Conservation (phyloP, 768 basidiomycete genomes). For the Stropharia rugosoannulata region DNA sequence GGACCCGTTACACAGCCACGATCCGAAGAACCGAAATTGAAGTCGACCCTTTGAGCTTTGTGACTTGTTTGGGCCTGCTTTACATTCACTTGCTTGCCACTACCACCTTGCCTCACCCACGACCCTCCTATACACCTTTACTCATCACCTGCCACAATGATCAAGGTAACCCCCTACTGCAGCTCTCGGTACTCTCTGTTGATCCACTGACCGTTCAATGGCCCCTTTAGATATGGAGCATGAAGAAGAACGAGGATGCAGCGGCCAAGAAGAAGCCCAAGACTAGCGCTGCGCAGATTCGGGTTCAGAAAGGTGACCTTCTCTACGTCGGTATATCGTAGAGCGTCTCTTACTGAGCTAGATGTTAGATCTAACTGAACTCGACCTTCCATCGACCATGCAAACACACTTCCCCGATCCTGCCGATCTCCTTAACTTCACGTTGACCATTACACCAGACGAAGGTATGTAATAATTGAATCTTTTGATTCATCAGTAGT, state of each 20-base stretch:
- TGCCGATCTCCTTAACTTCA: constrained; percentile 93
- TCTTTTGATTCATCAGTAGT: neutral
- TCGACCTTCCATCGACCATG: constrained; percentile 96
- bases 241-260: constrained; percentile 99
- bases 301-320: constrained; percentile 93
- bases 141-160: constrained; percentile 36
- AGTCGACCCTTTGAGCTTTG: constrained; percentile 8
- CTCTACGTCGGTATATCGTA: neutral
- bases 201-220: constrained; percentile 1
- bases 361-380: constrained; percentile 84
- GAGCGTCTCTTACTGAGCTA: neutral
- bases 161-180: constrained; percentile 35
- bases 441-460: constrained; percentile 92
- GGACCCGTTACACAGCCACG: constrained; percentile 23
- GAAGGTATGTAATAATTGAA: constrained; percentile 63
- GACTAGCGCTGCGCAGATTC: constrained; percentile 96
- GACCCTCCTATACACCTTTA: constrained; percentile 21
- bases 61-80: constrained; percentile 25
- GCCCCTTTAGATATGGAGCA: constrained; percentile 84
- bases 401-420: constrained; percentile 93
- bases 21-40: constrained; percentile 15
- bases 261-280: constrained; percentile 98
- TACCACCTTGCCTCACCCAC: constrained; percentile 31
- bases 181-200: neutral
- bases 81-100: constrained; percentile 21